These are phyloP conservation scores for Tetrahymena malaccensis DNA, from an alignment of 73 alveolate genomes.

Conservation along the genomic window DNA sequence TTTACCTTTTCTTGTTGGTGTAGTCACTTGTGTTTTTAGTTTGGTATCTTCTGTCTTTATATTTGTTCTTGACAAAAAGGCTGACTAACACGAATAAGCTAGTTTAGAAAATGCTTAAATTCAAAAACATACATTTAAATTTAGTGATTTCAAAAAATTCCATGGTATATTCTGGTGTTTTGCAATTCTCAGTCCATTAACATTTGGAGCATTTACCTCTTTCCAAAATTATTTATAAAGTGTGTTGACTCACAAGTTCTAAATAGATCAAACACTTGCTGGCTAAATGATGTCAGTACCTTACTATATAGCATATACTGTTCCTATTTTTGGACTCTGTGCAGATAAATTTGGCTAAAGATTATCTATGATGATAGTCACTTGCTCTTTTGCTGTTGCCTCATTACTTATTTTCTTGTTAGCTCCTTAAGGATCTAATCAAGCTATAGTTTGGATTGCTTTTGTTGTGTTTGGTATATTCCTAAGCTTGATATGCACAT, in stretches of 20 bases:
- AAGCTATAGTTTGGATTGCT: background rate
- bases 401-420: background rate
- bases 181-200: background rate
- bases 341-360: background rate
- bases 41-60: background rate
- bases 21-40: background rate
- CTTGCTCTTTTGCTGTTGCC: background rate
- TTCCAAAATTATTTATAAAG: background rate
- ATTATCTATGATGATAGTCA: background rate
- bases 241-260: background rate
- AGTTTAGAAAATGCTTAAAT: background rate
- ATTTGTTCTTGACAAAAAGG: background rate
- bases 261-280: background rate
- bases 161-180: background rate
- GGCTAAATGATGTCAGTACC: background rate
- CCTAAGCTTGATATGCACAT: background rate
- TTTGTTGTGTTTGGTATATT: background rate
- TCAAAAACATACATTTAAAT: background rate
- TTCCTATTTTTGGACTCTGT: background rate
- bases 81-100: background rate
- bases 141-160: background rate
- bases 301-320: background rate
- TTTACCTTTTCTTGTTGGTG: background rate
- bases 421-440: background rate
- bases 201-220: background rate